These are phyloP conservation scores for Camellia oleifera DNA, from an alignment of 179 eudicot genomes.

Conservation along the genomic window DNA sequence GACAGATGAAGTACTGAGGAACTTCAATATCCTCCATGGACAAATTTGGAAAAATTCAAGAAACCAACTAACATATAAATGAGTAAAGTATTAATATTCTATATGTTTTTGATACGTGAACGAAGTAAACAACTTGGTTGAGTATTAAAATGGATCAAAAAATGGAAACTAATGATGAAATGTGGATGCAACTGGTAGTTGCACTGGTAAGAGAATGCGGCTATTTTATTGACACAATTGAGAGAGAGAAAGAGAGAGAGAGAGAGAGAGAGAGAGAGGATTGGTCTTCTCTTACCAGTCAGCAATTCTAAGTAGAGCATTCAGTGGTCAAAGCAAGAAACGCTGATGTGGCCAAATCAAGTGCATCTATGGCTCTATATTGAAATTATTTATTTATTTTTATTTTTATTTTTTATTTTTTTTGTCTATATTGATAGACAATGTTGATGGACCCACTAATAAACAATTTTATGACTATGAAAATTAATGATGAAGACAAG, in stretches of 20 bases:
- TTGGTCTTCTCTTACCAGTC: conserved; percentile 13
- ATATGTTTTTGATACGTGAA: background rate
- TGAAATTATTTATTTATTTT: background rate
- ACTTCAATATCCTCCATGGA: conserved; percentile 46
- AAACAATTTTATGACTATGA: background rate
- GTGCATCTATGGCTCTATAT: background rate
- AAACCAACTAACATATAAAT: background rate
- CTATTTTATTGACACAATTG: background rate
- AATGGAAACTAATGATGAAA: background rate
- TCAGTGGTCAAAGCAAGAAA: conserved; percentile 12
- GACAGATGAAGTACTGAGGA: conserved; percentile 66
- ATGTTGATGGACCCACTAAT: background rate
- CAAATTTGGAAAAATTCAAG: background rate
- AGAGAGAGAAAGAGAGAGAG: conserved; percentile 11
- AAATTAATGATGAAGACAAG: background rate
- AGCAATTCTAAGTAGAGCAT: background rate
- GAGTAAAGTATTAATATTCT: background rate
- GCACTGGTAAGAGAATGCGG: conserved; percentile 21
- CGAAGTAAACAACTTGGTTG: background rate
- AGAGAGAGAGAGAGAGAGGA: background rate
- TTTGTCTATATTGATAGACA: background rate
- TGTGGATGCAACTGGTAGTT: conserved; percentile 3
- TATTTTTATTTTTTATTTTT: background rate
- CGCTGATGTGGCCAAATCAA: no score
- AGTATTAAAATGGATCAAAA: background rate